phyloP scores from a whole-genome alignment of 2,329 filamentous ascomycete genomes.

The Colletotrichum nymphaeae region DNA sequence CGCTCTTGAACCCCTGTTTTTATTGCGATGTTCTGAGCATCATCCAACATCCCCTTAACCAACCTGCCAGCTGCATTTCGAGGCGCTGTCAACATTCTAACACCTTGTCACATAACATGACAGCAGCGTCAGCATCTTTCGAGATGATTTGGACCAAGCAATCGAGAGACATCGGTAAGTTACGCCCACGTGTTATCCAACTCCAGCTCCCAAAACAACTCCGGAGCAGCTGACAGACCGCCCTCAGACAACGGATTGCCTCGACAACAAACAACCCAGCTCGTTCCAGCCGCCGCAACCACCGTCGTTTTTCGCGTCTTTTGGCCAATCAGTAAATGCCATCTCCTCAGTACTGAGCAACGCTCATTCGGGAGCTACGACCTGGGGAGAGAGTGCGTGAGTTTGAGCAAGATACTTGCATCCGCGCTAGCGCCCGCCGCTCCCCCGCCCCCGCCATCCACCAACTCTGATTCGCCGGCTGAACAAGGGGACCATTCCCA shows the following conservation, averaged over 20 bases:
- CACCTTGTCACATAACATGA: no score
- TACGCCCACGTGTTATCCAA: background rate
- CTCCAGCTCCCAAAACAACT: background rate
- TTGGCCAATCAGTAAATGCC: background rate
- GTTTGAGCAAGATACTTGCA: conserved; percentile 39
- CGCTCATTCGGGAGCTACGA: background rate
- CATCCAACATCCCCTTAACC: no score
- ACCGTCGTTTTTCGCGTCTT: background rate
- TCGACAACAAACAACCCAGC: background rate
- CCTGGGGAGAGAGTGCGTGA: conserved; percentile 17
- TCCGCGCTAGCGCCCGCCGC: conserved; percentile 31
- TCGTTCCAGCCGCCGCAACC: conserved; percentile 10
- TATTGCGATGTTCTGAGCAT: no score
- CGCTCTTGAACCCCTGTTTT: fast-evolving
- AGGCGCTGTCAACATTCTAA: no score
- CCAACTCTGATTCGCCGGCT: conserved; percentile 29
- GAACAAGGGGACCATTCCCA: background rate
- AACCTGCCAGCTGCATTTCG: no score
- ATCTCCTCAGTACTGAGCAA: background rate
- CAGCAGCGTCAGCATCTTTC: no score
- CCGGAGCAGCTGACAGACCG: background rate
- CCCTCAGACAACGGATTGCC: background rate
- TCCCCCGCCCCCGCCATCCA: conserved; percentile 18
- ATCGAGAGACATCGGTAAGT: background rate
- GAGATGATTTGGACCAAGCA: background rate